These are phyloP conservation scores for Microbotryomycetes sp. DNA, from an alignment of 1,284 basidiomycete genomes.

Conservation along the genomic window DNA sequence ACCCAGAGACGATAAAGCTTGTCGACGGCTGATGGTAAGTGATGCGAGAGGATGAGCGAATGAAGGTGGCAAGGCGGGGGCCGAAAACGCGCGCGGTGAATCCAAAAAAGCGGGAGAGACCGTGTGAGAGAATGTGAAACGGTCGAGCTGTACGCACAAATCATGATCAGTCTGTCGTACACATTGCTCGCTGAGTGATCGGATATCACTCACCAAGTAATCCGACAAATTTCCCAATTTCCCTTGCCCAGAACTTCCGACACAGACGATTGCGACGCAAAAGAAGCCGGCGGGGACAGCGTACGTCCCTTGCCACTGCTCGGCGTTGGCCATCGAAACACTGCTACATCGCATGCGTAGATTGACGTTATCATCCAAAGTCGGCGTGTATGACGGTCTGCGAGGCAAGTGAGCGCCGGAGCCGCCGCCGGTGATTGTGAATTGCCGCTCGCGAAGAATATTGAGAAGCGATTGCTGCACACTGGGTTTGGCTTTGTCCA, in stretches of 20 bases:
- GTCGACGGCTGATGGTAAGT: constrained; percentile 43
- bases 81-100: constrained; percentile 22
- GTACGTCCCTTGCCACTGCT: constrained; percentile 45
- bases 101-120: constrained; percentile 38
- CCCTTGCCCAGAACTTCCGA: constrained; percentile 25
- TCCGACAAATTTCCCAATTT: constrained; percentile 9
- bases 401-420: not conserved
- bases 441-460: constrained; percentile 50
- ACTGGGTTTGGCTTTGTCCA: constrained; percentile 53
- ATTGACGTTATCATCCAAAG: not conserved
- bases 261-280: constrained; percentile 58
- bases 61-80: constrained; percentile 39
- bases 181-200: no score
- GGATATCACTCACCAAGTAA: constrained; percentile 5
- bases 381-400: not conserved
- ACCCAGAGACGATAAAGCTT: no score
- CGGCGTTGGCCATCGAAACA: not conserved
- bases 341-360: constrained; percentile 1
- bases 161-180: no score
- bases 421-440: constrained; percentile 46
- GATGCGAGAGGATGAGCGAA: constrained; percentile 39
- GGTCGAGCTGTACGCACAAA: constrained; percentile 53
- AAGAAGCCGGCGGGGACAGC: constrained; percentile 63
- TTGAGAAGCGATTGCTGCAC: constrained; percentile 56
- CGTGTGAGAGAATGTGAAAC: constrained; percentile 63